Evolutionary conservation across 441 rosid species (phyloP).

Genomic region (Populus hybrid): DNA sequence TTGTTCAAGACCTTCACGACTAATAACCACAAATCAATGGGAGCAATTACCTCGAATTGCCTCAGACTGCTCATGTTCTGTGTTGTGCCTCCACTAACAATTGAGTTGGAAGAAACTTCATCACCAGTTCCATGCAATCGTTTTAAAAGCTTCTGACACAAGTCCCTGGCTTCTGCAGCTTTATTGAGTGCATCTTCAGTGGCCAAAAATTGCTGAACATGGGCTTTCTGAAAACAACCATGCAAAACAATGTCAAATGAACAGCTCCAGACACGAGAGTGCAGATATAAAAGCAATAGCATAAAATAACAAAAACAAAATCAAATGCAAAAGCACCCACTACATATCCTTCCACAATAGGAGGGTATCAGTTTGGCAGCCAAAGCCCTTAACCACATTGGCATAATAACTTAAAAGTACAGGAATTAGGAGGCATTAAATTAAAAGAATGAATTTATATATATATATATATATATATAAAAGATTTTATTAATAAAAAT

Average conservation of each 20-base stretch:
- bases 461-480: no score
- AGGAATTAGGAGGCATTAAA: not conserved
- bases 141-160: conserved; percentile 64
- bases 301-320: not conserved
- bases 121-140: conserved; percentile 71
- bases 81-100: conserved; percentile 51
- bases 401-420: not conserved
- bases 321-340: not conserved
- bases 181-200: conserved; percentile 90
- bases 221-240: conserved; percentile 69
- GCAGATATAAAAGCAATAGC: not conserved
- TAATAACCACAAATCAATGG: not conserved
- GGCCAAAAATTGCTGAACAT: conserved; percentile 92
- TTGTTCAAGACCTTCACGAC: not conserved
- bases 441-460: not conserved
- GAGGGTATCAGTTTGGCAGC: not conserved
- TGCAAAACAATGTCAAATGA: conserved; percentile 13
- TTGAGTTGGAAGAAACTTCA: conserved; percentile 50
- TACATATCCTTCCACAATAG: not conserved
- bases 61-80: conserved; percentile 69
- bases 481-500: no score
- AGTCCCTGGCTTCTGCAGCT: conserved; percentile 83
- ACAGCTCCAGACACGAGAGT: conserved; percentile 4
- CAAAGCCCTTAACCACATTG: not conserved
- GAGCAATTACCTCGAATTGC: conserved; percentile 67